Conservation (phyloP, 1,139 yeast genomes). For the Groenewaldozyma auringiensis region DNA sequence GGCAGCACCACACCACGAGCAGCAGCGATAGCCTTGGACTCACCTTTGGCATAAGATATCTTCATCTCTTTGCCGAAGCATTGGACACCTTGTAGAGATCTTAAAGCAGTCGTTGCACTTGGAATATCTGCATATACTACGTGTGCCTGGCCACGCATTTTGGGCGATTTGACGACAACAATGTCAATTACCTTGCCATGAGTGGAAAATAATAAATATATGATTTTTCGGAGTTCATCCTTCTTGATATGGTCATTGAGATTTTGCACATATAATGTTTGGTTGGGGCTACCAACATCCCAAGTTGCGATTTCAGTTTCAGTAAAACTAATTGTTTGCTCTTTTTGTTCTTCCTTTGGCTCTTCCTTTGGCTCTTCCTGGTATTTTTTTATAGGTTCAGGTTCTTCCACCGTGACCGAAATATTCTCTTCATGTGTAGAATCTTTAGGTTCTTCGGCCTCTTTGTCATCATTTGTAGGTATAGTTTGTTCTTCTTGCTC, state of each 20-base stretch:
- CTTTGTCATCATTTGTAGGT: background rate
- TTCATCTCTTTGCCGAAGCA: conserved; percentile 53
- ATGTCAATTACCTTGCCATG: conserved; percentile 64
- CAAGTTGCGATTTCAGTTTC: background rate
- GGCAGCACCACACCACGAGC: conserved; percentile 21
- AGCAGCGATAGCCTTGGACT: conserved; percentile 28
- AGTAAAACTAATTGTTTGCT: background rate
- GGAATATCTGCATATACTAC: conserved; percentile 44
- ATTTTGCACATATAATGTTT: conserved; percentile 59
- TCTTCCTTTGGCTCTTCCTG: background rate
- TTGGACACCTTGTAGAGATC: conserved; percentile 40
- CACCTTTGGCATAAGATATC: conserved; percentile 40
- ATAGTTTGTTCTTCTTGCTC: no score
- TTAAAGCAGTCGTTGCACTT: conserved; percentile 49
- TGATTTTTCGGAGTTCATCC: conserved; percentile 41
- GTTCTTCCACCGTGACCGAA: conserved; percentile 5
- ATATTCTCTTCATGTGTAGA: conserved; percentile 7
- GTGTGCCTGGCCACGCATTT: conserved; percentile 74
- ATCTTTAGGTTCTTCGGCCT: conserved; percentile 1
- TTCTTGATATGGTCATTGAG: conserved; percentile 54
- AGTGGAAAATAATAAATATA: conserved; percentile 56
- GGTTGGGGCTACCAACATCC: conserved; percentile 27
- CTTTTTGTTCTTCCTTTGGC: background rate
- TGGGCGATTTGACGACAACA: conserved; percentile 39
- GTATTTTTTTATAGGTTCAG: conserved; percentile 1